A percentile compares a stretch with the other conserved stretches of the same genome.
Conservation (phyloP, 306 rosid species). For the Prunus davidiana region DNA sequence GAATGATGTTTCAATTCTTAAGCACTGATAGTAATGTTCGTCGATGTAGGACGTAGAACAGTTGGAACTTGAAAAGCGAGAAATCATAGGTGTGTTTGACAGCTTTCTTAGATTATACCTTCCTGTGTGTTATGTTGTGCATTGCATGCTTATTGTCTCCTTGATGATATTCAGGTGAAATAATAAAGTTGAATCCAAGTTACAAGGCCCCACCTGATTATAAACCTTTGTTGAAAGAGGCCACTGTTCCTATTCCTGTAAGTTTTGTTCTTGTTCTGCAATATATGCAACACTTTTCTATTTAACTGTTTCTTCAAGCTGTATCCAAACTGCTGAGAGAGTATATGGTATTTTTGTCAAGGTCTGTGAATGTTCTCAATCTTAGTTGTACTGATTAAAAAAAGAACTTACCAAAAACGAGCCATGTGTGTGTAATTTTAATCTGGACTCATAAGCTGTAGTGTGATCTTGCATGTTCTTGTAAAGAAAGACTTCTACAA, state of each 20-base stretch:
- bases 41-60: slow-evolving; percentile 47
- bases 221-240: slow-evolving; percentile 80
- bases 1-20: slow-evolving; percentile 11
- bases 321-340: not conserved
- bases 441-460: not conserved
- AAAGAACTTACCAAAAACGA: not conserved
- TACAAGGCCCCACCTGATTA: slow-evolving; percentile 83
- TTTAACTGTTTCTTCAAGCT: not conserved
- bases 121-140: slow-evolving; percentile 1
- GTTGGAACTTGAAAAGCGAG: slow-evolving; percentile 80
- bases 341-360: not conserved
- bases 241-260: slow-evolving; percentile 71
- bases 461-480: not conserved
- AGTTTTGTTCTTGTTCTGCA: slow-evolving; percentile 42
- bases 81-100: slow-evolving; percentile 61
- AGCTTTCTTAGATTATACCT: slow-evolving; percentile 22
- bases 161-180: slow-evolving; percentile 64
- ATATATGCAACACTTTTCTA: not conserved
- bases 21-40: slow-evolving; percentile 28
- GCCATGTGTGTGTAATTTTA: not conserved
- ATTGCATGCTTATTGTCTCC: slow-evolving; percentile 18
- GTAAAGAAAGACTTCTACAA: not conserved
- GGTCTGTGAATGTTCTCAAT: not conserved
- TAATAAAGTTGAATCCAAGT: slow-evolving; percentile 77
- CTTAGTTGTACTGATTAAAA: not conserved